phyloP scores from a whole-genome alignment of 2,329 filamentous ascomycete genomes.

The Fusarium vanettenii region DNA sequence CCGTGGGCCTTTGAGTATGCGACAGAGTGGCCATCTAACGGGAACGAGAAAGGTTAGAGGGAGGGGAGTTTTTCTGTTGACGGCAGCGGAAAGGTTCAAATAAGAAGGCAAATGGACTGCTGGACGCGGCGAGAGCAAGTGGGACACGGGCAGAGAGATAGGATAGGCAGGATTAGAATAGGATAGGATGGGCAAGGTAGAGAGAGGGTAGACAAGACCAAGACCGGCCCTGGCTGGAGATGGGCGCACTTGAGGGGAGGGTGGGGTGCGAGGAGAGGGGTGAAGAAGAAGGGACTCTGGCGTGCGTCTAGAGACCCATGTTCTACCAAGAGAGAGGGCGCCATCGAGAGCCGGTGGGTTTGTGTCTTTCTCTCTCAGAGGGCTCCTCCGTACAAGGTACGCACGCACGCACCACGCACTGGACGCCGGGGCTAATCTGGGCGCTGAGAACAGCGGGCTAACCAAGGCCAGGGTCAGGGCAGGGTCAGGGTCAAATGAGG shows the following conservation, averaged over 20 bases:
- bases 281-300: not conserved
- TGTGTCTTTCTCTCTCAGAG: conserved; percentile 6
- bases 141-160: conserved; percentile 30
- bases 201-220: conserved; percentile 37
- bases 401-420: not conserved
- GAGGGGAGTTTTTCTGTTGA: conserved; percentile 42
- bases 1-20: conserved; percentile 48
- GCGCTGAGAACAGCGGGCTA: conserved; percentile 41
- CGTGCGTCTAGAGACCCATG: conserved; percentile 10
- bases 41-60: conserved; percentile 47
- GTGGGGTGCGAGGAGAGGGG: conserved; percentile 27
- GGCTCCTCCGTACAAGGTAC: conserved; percentile 15
- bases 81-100: conserved; percentile 50
- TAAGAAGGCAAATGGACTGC: conserved; percentile 38
- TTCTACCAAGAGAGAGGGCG: not conserved
- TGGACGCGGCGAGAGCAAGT: conserved; percentile 24
- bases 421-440: conserved; percentile 17
- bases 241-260: conserved; percentile 26
- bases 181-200: conserved; percentile 21
- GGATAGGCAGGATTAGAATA: conserved; percentile 27
- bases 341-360: conserved; percentile 15
- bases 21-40: conserved; percentile 61
- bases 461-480: conserved; percentile 20
- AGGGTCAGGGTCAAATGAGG: conserved; percentile 18
- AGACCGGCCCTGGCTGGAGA: conserved; percentile 28